These are phyloP conservation scores for Apiotrichum sp. DNA, from an alignment of 1,284 basidiomycete species.

Conservation along the genomic window DNA sequence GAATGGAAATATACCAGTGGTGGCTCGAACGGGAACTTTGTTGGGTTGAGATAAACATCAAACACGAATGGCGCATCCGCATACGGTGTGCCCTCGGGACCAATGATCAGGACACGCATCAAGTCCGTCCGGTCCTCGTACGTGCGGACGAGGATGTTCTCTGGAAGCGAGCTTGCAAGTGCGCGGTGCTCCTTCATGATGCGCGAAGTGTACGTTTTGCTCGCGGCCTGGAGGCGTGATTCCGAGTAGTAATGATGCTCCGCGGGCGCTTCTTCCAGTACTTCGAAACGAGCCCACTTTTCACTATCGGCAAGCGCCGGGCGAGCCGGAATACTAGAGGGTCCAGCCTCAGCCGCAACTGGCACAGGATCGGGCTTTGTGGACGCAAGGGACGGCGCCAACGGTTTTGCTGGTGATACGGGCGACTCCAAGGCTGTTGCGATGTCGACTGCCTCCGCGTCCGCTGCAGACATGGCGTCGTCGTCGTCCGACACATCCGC, in stretches of 20 bases:
- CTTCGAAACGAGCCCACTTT: slow-evolving; percentile 67
- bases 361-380: no score
- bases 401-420: background rate
- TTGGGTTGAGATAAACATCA: slow-evolving; percentile 82
- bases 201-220: slow-evolving; percentile 65
- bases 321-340: background rate
- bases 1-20: slow-evolving; percentile 84
- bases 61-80: slow-evolving; percentile 90
- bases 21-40: slow-evolving; percentile 73
- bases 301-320: slow-evolving; percentile 17
- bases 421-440: background rate
- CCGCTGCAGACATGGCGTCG: slow-evolving; percentile 12
- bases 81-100: slow-evolving; percentile 88
- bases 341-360: background rate
- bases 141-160: slow-evolving; percentile 52
- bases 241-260: slow-evolving; percentile 70
- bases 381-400: background rate
- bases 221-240: slow-evolving; percentile 54
- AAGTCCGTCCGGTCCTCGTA: slow-evolving; percentile 75
- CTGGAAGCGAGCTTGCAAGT: slow-evolving; percentile 64
- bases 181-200: slow-evolving; percentile 77
- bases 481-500: slow-evolving; percentile 18
- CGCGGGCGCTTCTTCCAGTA: slow-evolving; percentile 63
- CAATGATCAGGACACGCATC: slow-evolving; percentile 79
- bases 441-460: slow-evolving; percentile 7